Conservation (phyloP, 1,139 yeast genomes). For the Magnusiomyces clavatus region DNA sequence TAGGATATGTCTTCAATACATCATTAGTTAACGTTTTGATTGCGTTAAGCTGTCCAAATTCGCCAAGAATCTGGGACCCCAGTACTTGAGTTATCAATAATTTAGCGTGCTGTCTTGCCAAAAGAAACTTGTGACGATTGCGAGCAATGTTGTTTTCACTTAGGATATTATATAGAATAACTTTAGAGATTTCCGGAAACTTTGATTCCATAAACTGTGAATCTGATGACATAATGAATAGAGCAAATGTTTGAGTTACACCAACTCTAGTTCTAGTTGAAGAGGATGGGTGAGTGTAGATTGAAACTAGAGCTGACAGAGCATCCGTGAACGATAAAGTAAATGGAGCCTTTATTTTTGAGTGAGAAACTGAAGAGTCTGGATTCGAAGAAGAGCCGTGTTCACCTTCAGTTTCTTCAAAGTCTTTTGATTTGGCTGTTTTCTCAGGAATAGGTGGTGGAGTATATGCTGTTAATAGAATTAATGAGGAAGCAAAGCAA, state of each 20-base stretch:
- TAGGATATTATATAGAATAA: slow-evolving; percentile 21
- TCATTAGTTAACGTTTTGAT: slow-evolving; percentile 24
- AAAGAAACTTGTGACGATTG: slow-evolving; percentile 19
- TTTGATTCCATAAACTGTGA: slow-evolving; percentile 21
- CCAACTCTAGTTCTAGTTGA: slow-evolving; percentile 25
- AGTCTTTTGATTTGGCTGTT: slow-evolving; percentile 16
- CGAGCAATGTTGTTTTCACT: slow-evolving; percentile 17
- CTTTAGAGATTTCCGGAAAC: slow-evolving; percentile 22
- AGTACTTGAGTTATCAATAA: slow-evolving; percentile 26
- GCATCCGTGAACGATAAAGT: slow-evolving; percentile 21
- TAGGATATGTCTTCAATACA: slow-evolving; percentile 25
- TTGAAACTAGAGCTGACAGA: slow-evolving; percentile 15
- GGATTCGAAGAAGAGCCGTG: slow-evolving; percentile 1
- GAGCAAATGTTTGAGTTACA: slow-evolving; percentile 25
- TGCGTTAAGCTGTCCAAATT: slow-evolving; percentile 28
- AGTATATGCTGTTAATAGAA: slow-evolving; percentile 20
- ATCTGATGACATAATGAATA: slow-evolving; percentile 21
- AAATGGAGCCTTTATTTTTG: slow-evolving; percentile 13
- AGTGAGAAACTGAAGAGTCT: neutral
- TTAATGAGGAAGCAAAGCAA: slow-evolving; percentile 25
- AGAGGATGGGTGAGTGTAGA: slow-evolving; percentile 18
- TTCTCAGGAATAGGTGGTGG: slow-evolving; percentile 19
- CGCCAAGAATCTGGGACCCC: slow-evolving; percentile 28
- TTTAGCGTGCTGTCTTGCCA: slow-evolving; percentile 25
- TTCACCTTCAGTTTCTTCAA: slow-evolving; percentile 18